These are phyloP conservation scores for Crucibulum laeve DNA, from an alignment of 768 basidiomycete species.

Conservation along the genomic window DNA sequence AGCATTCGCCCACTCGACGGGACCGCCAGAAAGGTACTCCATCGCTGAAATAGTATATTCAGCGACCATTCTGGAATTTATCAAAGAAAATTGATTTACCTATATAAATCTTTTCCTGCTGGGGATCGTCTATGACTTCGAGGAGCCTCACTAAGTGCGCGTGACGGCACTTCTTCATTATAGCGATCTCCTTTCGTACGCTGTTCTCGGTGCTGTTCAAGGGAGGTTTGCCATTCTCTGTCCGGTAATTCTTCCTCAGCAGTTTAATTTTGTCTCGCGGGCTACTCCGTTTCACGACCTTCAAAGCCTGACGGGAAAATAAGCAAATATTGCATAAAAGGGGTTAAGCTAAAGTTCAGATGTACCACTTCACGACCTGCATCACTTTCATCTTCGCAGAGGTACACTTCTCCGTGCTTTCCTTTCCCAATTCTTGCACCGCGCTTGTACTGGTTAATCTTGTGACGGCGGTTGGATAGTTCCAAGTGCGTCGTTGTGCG, in stretches of 20 bases:
- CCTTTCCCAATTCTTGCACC: slow-evolving; percentile 32
- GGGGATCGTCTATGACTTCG: slow-evolving; percentile 88
- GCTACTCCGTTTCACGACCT: slow-evolving; percentile 61
- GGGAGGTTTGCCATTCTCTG: slow-evolving; percentile 19
- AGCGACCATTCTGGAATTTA: too few relatives aligned
- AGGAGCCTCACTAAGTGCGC: slow-evolving; percentile 74
- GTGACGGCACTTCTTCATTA: slow-evolving; percentile 86
- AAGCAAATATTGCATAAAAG: not conserved
- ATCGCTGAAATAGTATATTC: slow-evolving; percentile 21
- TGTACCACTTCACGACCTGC: slow-evolving; percentile 41
- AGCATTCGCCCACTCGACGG: slow-evolving; percentile 31
- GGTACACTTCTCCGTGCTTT: slow-evolving; percentile 61
- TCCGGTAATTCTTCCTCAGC: slow-evolving; percentile 37
- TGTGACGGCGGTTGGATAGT: slow-evolving; percentile 25
- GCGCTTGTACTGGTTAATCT: slow-evolving; percentile 69
- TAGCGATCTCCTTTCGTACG: slow-evolving; percentile 83
- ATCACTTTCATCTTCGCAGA: slow-evolving; percentile 44
- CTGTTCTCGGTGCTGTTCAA: slow-evolving; percentile 66
- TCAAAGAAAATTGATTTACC: slow-evolving; percentile 58
- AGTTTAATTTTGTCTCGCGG: slow-evolving; percentile 62
- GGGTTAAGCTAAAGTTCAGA: slow-evolving; percentile 13
- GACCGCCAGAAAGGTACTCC: slow-evolving; percentile 39
- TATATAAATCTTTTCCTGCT: slow-evolving; percentile 79
- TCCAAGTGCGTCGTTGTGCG: slow-evolving; percentile 37
- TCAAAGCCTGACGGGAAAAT: slow-evolving; percentile 52